Conservation (phyloP, 108 stramenopile genomes). For the Stephanodiscus triporus region DNA sequence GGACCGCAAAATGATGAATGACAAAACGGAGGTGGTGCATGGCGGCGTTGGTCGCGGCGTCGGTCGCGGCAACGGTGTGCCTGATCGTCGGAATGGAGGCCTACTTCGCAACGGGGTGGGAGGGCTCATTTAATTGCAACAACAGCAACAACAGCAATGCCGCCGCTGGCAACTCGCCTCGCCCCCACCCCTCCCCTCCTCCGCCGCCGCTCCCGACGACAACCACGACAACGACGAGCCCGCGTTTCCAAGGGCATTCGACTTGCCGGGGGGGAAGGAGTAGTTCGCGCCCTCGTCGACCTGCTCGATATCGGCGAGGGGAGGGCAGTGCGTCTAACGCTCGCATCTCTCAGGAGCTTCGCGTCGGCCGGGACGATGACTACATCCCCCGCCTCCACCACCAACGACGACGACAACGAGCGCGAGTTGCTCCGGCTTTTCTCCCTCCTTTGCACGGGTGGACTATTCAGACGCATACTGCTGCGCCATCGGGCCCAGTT, state of each 20-base stretch:
- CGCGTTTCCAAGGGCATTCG: constrained; percentile 51
- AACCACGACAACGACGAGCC: background rate
- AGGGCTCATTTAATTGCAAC: too few relatives aligned
- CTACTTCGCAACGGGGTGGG: too few relatives aligned
- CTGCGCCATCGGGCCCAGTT: constrained; percentile 48
- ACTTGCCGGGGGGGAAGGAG: constrained; percentile 42
- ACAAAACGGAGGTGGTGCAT: too few relatives aligned
- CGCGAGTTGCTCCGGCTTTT: constrained; percentile 11
- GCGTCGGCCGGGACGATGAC: background rate
- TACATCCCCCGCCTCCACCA: background rate
- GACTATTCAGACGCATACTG: constrained; percentile 38
- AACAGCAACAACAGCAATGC: too few relatives aligned
- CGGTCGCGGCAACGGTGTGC: too few relatives aligned
- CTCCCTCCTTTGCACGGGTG: constrained; percentile 55
- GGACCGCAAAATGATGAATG: too few relatives aligned
- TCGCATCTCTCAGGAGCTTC: constrained; percentile 45
- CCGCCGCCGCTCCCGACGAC: background rate
- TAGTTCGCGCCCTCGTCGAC: constrained; percentile 51
- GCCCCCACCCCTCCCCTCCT: background rate
- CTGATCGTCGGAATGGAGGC: too few relatives aligned
- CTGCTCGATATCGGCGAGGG: constrained; percentile 42
- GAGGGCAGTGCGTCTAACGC: constrained; percentile 54
- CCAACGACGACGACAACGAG: background rate
- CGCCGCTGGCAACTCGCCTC: too few relatives aligned
- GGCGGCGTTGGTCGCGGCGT: too few relatives aligned